phyloP scores from a whole-genome alignment of 768 basidiomycete species.

The Mycena belliarum region DNA sequence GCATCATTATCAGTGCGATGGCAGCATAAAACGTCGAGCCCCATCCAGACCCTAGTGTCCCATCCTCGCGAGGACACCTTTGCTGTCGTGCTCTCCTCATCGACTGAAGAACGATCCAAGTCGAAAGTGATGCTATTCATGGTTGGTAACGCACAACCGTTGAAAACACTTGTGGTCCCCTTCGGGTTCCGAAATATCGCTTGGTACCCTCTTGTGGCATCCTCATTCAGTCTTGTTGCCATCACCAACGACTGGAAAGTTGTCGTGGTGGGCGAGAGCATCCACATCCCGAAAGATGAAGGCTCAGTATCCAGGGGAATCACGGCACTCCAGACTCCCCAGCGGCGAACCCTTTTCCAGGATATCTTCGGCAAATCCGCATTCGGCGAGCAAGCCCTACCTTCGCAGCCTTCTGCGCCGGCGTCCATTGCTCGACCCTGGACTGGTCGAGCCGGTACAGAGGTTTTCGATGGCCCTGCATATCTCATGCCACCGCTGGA shows the following conservation, averaged over 20 bases:
- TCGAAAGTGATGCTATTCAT: constrained; percentile 53
- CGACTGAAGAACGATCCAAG: constrained; percentile 28
- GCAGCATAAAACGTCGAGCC: constrained; percentile 42
- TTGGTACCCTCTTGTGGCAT: constrained; percentile 34
- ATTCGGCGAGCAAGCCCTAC: constrained; percentile 40
- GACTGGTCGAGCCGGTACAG: constrained; percentile 41
- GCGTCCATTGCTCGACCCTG: constrained; percentile 15
- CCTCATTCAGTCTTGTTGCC: constrained; percentile 62
- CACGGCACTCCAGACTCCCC: constrained; percentile 26
- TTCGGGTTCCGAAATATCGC: constrained; percentile 59
- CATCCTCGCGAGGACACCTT: constrained; percentile 63
- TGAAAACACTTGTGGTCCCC: constrained; percentile 50
- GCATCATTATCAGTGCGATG: constrained; percentile 52
- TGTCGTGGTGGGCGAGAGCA: constrained; percentile 66
- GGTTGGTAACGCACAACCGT: constrained; percentile 45
- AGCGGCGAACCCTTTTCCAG: constrained; percentile 71
- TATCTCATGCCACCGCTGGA: constrained; percentile 78
- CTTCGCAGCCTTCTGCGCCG: constrained; percentile 16
- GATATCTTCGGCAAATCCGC: constrained; percentile 88
- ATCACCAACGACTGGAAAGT: constrained; percentile 68
- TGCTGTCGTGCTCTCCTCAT: constrained; percentile 50
- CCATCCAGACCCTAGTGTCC: constrained; percentile 49
- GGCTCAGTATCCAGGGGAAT: constrained; percentile 43
- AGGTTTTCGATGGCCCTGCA: constrained; percentile 66
- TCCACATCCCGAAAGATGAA: constrained; percentile 41